Conservation (phyloP, 2,329 filamentous ascomycete genomes). For the Colletotrichum sidae region DNA sequence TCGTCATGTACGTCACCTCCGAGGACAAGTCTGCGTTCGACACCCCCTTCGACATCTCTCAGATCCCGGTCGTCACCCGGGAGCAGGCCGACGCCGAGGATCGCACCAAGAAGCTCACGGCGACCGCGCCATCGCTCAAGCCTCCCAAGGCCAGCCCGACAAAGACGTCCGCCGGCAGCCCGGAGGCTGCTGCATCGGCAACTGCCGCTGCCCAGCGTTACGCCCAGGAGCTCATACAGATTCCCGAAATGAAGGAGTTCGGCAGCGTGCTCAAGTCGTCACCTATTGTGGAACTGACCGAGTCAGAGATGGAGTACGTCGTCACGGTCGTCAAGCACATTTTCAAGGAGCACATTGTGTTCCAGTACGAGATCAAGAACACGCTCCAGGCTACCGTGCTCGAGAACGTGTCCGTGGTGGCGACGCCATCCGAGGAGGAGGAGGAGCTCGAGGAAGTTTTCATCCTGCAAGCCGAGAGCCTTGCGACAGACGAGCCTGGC, state of each 20-base stretch:
- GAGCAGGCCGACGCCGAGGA: constrained; percentile 98
- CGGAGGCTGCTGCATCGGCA: constrained; percentile 81
- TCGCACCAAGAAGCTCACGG: constrained; percentile 95
- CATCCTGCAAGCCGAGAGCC: constrained; percentile 87
- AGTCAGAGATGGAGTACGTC: constrained; percentile 97
- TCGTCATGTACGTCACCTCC: constrained; percentile 97
- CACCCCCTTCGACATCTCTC: constrained; percentile 87
- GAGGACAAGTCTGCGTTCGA: constrained; percentile 89
- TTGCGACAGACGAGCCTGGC: constrained; percentile 87
- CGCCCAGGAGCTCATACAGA: constrained; percentile 84
- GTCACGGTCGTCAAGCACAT: constrained; percentile 95
- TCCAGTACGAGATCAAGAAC: constrained; percentile 98
- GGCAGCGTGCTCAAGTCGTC: constrained; percentile 94
- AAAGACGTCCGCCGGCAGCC: constrained; percentile 76
- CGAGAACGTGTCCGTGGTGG: constrained; percentile 87
- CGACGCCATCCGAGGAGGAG: constrained; percentile 83
- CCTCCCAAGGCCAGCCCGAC: constrained; percentile 84
- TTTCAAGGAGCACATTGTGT: constrained; percentile 95
- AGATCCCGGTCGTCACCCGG: constrained; percentile 91
- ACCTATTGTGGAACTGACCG: constrained; percentile 86
- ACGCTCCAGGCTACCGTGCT: constrained; percentile 91
- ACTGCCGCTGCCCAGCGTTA: constrained; percentile 89
- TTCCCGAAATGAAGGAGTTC: constrained; percentile 92
- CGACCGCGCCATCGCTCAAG: constrained; percentile 92
- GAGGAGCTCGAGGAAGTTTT: constrained; percentile 92